These are phyloP conservation scores for Rosa lucieae DNA, from an alignment of 306 rosid genomes.

Conservation along the genomic window DNA sequence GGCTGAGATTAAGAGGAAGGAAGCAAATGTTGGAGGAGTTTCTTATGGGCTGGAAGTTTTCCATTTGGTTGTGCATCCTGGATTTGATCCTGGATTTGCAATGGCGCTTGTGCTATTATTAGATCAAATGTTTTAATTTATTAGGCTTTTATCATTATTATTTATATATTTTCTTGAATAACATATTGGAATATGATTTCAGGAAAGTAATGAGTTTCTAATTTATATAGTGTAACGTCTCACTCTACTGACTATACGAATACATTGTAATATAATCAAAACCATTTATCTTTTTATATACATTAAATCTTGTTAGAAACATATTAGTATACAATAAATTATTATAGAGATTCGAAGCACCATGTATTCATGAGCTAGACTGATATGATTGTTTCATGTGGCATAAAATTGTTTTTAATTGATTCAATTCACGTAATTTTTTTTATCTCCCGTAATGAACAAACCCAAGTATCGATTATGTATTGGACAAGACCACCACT, in stretches of 20 bases:
- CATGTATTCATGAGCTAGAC: no score
- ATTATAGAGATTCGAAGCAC: no score
- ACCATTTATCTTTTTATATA: not conserved
- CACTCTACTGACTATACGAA: not conserved
- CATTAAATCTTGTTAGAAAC: not conserved
- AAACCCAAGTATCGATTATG: no score
- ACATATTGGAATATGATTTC: not conserved
- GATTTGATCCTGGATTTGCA: slow-evolving; percentile 61
- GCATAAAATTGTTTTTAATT: no score
- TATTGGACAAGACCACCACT: no score
- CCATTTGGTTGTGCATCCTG: slow-evolving; percentile 62
- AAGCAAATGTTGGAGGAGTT: slow-evolving; percentile 45
- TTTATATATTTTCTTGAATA: not conserved
- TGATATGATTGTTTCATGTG: no score
- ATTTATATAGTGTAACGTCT: not conserved
- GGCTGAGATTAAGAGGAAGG: slow-evolving; percentile 75
- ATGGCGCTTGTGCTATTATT: slow-evolving; percentile 75
- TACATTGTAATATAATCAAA: not conserved
- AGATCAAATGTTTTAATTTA: slow-evolving; percentile 64
- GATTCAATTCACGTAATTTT: no score
- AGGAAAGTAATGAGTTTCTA: not conserved
- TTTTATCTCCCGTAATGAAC: no score
- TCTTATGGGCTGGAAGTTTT: slow-evolving; percentile 77
- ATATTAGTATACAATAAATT: no score
- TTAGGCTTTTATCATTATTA: not conserved